Evolutionary conservation across 805 yeast genomes (phyloP), one percentile per base, ranked within the genome.

Genomic region (Ogataea sp.): DNA sequence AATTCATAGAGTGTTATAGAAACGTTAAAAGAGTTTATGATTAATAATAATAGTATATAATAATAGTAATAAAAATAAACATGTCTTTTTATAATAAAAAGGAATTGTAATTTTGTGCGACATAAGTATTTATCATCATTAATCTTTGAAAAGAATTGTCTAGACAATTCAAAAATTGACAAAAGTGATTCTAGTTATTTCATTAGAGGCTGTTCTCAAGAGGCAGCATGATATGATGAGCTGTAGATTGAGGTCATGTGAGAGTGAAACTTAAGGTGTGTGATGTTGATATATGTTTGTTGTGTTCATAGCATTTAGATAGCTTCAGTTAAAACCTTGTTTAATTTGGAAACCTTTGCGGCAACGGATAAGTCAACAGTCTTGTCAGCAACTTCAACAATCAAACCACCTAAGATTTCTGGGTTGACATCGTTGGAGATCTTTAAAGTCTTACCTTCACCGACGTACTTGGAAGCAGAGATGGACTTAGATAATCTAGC

Each of bases 301-400:
- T 23, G 25, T 23, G 7, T n/a, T n/a, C n/a, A n/a, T n/a, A n/a
- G n/a, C n/a, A 38, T 55, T 70, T 82, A 90, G 67, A 89, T 75
- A 48, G 95, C 71, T 73, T 90, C 96, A 54, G 75, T 70, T 63
- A 93, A 78, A 53, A 83, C 78, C 66, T 83, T 78, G 83, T 93
- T 93, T 67, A 89, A 80, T 70, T 78, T 87, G 63, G 84, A 71
- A 61, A 93, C 78, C 75, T 83, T 88, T 59, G 84, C 65, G 44
- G 89, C 73, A 52, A 93, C 78, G 43, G 95, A 82, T 64, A 90
- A 75, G 69, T 93, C 98, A 55, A 88, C 96, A 47, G 97, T 89
- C 67, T 83, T 86, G 72, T 90, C 98, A 59, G 90, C 96, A 55
- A 93, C 86, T 68, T 89, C 96, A 44, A 93, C 95, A 52, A 93